Percentiles rank a stretch among this genome's conserved stretches.
Evolutionary conservation across 345 rosid species (phyloP).

Genomic region (Eucalyptus cladocalyx): DNA sequence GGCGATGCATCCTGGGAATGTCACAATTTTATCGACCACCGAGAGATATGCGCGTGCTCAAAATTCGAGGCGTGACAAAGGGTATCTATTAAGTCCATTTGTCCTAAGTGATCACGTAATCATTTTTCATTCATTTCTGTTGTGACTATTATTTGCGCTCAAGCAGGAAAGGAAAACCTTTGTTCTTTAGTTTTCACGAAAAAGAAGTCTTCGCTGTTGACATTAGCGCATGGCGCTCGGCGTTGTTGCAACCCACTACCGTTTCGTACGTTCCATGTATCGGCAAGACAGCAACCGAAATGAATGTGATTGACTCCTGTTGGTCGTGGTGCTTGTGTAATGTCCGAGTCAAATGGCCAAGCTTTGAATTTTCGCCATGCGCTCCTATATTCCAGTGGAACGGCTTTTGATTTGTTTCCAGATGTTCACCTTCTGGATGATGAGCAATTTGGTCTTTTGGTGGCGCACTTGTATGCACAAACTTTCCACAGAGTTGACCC

Average conservation of each 20-base stretch:
- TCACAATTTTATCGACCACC: too few relatives aligned
- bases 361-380: neutral
- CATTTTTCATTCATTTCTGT: neutral
- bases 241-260: neutral
- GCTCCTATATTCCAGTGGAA: neutral
- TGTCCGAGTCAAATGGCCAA: neutral
- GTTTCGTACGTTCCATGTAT: neutral
- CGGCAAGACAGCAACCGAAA: neutral
- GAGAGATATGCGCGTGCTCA: fast-evolving
- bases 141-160: neutral
- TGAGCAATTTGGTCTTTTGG: neutral
- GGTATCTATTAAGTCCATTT: neutral
- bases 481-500: neutral
- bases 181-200: neutral
- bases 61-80: fast-evolving
- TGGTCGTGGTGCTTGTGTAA: neutral
- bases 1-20: fast-evolving
- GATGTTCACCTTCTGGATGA: neutral
- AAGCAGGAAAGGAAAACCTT: neutral
- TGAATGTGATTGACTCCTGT: neutral
- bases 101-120: neutral
- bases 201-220: neutral
- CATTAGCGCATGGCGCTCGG: neutral
- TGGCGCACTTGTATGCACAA: neutral
- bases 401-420: neutral